Evolutionary conservation across 148 eudicot species (phyloP).

Genomic region (Bassia scoparia): DNA sequence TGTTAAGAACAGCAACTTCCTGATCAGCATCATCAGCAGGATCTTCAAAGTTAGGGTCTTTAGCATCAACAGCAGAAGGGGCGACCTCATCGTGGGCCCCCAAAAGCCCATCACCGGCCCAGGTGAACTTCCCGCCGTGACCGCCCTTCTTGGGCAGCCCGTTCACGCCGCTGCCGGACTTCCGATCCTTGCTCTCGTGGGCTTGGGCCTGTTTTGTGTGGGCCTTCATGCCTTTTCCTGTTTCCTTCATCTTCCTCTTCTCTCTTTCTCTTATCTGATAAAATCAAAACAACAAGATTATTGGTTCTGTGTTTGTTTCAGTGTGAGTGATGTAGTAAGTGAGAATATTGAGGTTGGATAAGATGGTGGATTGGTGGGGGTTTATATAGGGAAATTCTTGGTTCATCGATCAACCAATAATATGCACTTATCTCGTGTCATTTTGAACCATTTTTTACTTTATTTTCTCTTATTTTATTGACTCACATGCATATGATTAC

Average conservation of each 20-base stretch:
- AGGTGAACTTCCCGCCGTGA: conserved; percentile 81
- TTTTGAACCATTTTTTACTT: background rate
- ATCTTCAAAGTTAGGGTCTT: conserved; percentile 60
- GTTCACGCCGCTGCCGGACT: conserved; percentile 48
- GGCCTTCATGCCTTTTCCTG: conserved; percentile 39
- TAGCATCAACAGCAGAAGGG: conserved; percentile 40
- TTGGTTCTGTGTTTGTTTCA: too few relatives aligned
- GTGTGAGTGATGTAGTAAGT: too few relatives aligned
- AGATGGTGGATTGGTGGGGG: too few relatives aligned
- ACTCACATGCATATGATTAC: too few relatives aligned
- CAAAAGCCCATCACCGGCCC: conserved; percentile 58
- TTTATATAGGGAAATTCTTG: too few relatives aligned
- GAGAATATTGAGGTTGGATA: too few relatives aligned
- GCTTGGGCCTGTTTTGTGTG: conserved; percentile 33
- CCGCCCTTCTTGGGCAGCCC: conserved; percentile 88
- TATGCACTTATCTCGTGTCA: too few relatives aligned
- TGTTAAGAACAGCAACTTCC: background rate
- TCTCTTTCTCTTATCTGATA: background rate
- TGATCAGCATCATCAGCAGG: conserved; percentile 17
- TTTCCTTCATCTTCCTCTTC: conserved; percentile 48
- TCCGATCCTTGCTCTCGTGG: conserved; percentile 48
- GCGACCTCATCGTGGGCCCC: background rate
- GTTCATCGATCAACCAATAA: too few relatives aligned
- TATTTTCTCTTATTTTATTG: too few relatives aligned
- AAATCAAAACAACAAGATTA: background rate